Evolutionary conservation across 1,284 basidiomycete species (phyloP), one percentile per base, ranked within the genome.

Genomic region (Ceratobasidium sp.): DNA sequence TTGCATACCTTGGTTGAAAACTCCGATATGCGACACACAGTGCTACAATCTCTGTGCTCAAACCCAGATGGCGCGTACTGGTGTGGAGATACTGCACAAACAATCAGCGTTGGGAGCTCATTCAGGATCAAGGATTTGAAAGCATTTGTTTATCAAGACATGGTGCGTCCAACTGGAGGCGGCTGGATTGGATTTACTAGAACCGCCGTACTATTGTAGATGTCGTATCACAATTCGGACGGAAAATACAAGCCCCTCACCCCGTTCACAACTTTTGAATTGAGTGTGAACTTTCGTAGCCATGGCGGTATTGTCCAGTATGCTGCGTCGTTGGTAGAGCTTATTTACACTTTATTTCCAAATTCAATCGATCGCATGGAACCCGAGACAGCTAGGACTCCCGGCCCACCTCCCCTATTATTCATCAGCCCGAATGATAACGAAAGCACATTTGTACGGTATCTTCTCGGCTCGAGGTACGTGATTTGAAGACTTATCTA

Each of bases 31-130:
- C 49, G 9, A 10, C 6, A 64, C 5, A 39, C n/a, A 58, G 44
- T 44, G 40, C 83, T 94, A 58, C 86, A 92, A 13, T 85, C 84
- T 0, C 82, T 94, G 2, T 93, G 92, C 81, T 84, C 84, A 15
- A 93, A 94, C 81, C 88, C 89, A 0, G 85, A 91, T 70, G 93
- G 93, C 0, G 84, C 92, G 26, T 93, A 94, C 82, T 94, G 91
- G 91, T 93, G 93, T 0, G 93, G 93, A 0, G 93, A 94, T 82
- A 94, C 93, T 0, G 93, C 93, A 0, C 93, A 94, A 81, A 92
- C 93, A 0, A 94, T 94, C 23, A 90, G 91, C 0, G 87, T 89
- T 0, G 93, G 93, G 0, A 93, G 91, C 77, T 89, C 91, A 0
- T 94, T 94, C 81, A 85, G 91, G 13, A 94, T 94, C 83, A 86